Percentiles rank a stretch among this genome's conserved stretches.
These are phyloP conservation scores for Russula virescens DNA, from an alignment of 768 basidiomycete genomes.

Conservation along the genomic window DNA sequence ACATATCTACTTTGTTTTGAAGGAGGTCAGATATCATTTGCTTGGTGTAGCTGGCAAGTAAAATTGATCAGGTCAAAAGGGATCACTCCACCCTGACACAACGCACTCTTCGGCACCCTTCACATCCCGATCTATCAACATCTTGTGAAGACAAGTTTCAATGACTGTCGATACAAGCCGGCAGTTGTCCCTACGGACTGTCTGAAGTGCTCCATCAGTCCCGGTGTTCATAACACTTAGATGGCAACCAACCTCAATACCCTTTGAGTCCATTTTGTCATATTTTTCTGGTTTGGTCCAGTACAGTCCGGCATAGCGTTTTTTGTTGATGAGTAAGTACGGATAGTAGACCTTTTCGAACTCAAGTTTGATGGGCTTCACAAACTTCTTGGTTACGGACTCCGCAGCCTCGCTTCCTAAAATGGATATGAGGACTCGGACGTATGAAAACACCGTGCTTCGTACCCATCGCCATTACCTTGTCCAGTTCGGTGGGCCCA, in stretches of 20 bases:
- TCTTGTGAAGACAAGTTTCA: conserved; percentile 95
- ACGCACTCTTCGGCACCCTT: conserved; percentile 86
- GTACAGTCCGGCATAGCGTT: conserved; percentile 96
- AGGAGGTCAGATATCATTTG: conserved; percentile 88
- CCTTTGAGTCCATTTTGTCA: conserved; percentile 99
- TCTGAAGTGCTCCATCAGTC: conserved; percentile 43
- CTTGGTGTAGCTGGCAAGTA: conserved; percentile 70
- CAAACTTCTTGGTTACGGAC: conserved; percentile 83
- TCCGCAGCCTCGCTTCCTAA: conserved; percentile 89
- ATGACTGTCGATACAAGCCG: conserved; percentile 98
- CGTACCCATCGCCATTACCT: conserved; percentile 87
- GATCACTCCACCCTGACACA: not conserved
- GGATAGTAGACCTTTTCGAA: conserved; percentile 99
- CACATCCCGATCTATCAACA: conserved; percentile 94
- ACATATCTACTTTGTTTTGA: conserved; percentile 98
- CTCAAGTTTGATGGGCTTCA: conserved; percentile 96
- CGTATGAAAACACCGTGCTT: conserved; percentile 6
- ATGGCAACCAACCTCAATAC: conserved; percentile 73
- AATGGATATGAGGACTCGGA: conserved; percentile 6
- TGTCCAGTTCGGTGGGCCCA: conserved; percentile 78
- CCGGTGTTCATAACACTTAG: not conserved
- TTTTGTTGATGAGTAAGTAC: conserved; percentile 96
- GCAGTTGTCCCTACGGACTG: conserved; percentile 97
- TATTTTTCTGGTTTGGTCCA: conserved; percentile 95
- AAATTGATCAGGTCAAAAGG: conserved; percentile 2